These are phyloP conservation scores for Phlebopus sp. DNA, from an alignment of 1,284 basidiomycete species.

Conservation along the genomic window DNA sequence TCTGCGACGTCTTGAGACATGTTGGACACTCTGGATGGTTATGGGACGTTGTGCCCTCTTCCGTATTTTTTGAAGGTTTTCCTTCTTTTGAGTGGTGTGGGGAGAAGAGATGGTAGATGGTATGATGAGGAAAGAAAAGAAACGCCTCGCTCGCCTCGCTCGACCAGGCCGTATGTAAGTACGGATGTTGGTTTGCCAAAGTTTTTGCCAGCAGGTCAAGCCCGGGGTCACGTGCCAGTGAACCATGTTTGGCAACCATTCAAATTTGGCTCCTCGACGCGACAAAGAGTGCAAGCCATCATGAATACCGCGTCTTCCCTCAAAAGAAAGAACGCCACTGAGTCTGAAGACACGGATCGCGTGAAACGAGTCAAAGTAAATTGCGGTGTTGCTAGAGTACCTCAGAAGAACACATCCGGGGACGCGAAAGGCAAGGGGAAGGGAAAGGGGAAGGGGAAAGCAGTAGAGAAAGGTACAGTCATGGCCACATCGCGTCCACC, in stretches of 20 bases:
- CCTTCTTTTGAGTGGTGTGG: not conserved
- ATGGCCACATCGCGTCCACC: not conserved
- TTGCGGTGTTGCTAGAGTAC: not conserved
- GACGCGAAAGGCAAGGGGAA: not conserved
- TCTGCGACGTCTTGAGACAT: slow-evolving; percentile 81
- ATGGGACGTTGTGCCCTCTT: slow-evolving; percentile 7
- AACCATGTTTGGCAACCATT: too few relatives aligned
- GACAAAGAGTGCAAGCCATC: not conserved
- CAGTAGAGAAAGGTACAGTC: not conserved
- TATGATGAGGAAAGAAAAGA: not conserved
- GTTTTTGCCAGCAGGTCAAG: too few relatives aligned
- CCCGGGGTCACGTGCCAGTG: too few relatives aligned
- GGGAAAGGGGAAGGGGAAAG: slow-evolving; percentile 5
- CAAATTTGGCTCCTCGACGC: slow-evolving; percentile 9
- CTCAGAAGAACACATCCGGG: not conserved
- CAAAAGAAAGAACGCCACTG: slow-evolving; percentile 25
- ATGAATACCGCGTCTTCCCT: not conserved
- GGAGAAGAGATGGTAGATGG: not conserved
- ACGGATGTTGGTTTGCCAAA: too few relatives aligned
- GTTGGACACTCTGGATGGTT: slow-evolving; percentile 34
- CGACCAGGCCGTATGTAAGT: too few relatives aligned
- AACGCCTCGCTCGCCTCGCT: too few relatives aligned
- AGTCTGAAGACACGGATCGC: slow-evolving; percentile 1
- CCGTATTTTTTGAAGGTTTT: slow-evolving; percentile 6
- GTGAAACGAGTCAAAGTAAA: slow-evolving; percentile 19